A percentile compares a stretch with the other conserved stretches of the same genome.
These are phyloP conservation scores for Metschnikowia rubicola DNA, from an alignment of 805 yeast species.

Conservation along the genomic window DNA sequence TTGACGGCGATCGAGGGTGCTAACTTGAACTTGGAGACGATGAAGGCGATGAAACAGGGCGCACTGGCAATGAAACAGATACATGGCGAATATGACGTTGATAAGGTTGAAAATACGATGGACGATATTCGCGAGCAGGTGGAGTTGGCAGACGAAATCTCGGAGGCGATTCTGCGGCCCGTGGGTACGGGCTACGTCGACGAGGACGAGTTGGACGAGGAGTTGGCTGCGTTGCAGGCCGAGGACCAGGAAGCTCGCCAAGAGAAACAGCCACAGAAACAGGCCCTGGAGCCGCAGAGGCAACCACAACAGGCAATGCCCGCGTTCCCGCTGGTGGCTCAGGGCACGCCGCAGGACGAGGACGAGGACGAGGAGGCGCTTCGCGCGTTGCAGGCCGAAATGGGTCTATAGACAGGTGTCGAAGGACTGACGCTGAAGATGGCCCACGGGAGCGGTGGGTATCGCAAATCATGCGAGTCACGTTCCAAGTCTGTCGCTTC, in stretches of 20 bases:
- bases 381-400: slow-evolving; percentile 77
- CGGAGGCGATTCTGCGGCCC: slow-evolving; percentile 94
- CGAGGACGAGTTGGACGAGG: slow-evolving; percentile 93
- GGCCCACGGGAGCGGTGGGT: too few species aligned
- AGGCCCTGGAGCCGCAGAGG: neutral
- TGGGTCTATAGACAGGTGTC: slow-evolving; percentile 56
- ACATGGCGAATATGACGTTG: slow-evolving; percentile 92
- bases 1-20: slow-evolving; percentile 90
- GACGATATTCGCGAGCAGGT: slow-evolving; percentile 97
- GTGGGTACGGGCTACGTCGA: slow-evolving; percentile 78
- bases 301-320: slow-evolving; percentile 34
- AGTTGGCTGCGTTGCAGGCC: slow-evolving; percentile 81
- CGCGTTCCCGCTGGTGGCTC: slow-evolving; percentile 42
- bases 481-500: too few species aligned
- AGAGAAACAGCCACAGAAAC: slow-evolving; percentile 12
- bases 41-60: slow-evolving; percentile 98
- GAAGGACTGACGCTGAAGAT: neutral
- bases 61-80: slow-evolving; percentile 95
- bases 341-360: slow-evolving; percentile 39
- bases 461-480: too few species aligned
- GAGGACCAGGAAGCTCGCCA: slow-evolving; percentile 60
- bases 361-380: slow-evolving; percentile 83
- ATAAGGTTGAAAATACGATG: slow-evolving; percentile 96
- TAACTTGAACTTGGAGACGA: slow-evolving; percentile 92
- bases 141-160: slow-evolving; percentile 89